A percentile compares a stretch with the other conserved stretches of the same genome.
These are phyloP conservation scores for Cercis canadensis DNA, from an alignment of 306 rosid species.

Conservation along the genomic window DNA sequence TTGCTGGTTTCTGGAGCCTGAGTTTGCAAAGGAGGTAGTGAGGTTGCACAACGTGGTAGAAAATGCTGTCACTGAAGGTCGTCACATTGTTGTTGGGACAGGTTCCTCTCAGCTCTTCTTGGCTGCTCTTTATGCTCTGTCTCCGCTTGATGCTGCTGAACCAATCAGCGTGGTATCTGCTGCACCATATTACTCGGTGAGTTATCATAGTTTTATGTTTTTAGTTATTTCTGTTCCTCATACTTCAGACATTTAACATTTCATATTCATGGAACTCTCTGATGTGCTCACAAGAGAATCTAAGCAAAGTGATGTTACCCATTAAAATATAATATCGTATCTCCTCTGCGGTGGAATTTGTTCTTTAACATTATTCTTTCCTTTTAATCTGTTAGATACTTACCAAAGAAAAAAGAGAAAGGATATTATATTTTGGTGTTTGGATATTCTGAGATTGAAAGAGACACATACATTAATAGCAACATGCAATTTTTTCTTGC, in stretches of 20 bases:
- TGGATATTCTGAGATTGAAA: neutral
- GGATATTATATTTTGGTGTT: no score
- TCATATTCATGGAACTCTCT: neutral
- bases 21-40: constrained; percentile 61
- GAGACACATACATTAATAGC: constrained; percentile 1
- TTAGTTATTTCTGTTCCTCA: neutral
- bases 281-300: neutral
- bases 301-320: neutral
- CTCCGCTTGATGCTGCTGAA: constrained; percentile 51
- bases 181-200: constrained; percentile 87
- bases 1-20: constrained; percentile 91
- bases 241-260: neutral
- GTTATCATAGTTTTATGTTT: no score
- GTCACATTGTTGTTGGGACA: constrained; percentile 83
- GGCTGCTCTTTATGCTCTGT: constrained; percentile 87
- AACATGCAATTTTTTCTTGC: constrained; percentile 28
- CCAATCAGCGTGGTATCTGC: constrained; percentile 74
- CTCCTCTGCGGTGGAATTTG: neutral
- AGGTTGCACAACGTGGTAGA: constrained; percentile 78
- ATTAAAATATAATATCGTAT: neutral
- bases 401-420: no score
- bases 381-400: no score
- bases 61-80: constrained; percentile 76
- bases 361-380: no score
- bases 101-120: constrained; percentile 90